phyloP scores from a whole-genome alignment of 495 filamentous ascomycete species.

The Aspergillus cavernicola region DNA sequence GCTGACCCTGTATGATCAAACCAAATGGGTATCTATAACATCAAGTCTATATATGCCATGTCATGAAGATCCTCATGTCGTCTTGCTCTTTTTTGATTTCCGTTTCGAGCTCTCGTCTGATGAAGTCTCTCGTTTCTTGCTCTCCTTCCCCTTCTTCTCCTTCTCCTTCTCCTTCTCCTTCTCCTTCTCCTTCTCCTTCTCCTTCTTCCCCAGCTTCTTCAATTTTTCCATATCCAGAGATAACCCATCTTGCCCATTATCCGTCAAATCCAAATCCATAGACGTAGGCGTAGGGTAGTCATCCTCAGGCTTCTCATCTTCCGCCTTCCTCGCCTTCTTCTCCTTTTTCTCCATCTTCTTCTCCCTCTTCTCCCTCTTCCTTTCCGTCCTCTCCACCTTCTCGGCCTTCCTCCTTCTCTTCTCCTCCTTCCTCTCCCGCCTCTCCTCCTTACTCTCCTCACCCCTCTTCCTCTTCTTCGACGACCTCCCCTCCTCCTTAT shows the following conservation, averaged over 20 bases:
- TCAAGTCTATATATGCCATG: conserved; percentile 23
- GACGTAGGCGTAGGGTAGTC: conserved; percentile 41
- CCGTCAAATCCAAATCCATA: conserved; percentile 27
- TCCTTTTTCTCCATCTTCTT: conserved; percentile 27
- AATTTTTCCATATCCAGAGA: conserved; percentile 13
- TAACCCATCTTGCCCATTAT: conserved; percentile 12
- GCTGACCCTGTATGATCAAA: conserved; percentile 4
- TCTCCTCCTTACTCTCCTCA: conserved; percentile 14
- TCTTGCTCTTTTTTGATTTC: conserved; percentile 33
- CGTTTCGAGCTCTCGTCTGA: conserved; percentile 16
- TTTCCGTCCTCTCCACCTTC: conserved; percentile 29
- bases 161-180: conserved; percentile 16
- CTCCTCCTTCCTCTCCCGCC: conserved; percentile 29
- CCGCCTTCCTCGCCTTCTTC: conserved; percentile 21
- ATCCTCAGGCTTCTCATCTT: conserved; percentile 22
- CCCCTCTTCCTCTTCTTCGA: conserved; percentile 7
- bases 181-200: conserved; percentile 24
- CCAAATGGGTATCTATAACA: conserved; percentile 31
- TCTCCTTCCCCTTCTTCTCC: conserved; percentile 18
- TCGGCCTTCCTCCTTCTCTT: conserved; percentile 33
- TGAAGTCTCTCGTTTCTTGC: conserved; percentile 20
- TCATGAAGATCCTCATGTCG: conserved; percentile 12
- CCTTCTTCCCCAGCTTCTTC: conserved; percentile 23
- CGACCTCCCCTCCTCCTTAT: conserved; percentile 3
- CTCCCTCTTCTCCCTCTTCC: conserved; percentile 28